A percentile compares a stretch with the other conserved stretches of the same genome.
Conservation (phyloP, 192 early-diverging fungal genomes). For the Backusella australiensis region DNA sequence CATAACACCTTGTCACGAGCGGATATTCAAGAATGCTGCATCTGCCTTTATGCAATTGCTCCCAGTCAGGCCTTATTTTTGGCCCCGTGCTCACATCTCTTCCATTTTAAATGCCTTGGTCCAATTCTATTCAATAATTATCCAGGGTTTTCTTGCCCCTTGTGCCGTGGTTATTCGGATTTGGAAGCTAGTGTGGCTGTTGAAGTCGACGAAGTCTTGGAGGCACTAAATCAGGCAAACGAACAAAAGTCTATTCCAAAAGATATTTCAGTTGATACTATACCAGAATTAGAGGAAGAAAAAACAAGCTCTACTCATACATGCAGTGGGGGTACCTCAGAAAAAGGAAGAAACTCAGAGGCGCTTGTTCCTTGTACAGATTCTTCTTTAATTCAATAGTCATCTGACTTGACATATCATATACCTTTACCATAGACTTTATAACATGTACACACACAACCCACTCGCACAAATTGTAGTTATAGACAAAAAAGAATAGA, state of each 20-base stretch:
- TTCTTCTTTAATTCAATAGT: background rate
- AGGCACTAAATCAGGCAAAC: background rate
- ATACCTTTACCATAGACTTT: background rate
- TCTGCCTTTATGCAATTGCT: slow-evolving; percentile 75
- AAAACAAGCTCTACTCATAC: background rate
- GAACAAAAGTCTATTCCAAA: background rate
- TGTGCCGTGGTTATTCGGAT: slow-evolving; percentile 84
- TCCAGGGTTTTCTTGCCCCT: slow-evolving; percentile 75
- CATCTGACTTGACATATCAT: background rate
- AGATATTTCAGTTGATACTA: background rate
- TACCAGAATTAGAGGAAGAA: background rate
- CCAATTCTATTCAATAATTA: slow-evolving; percentile 61
- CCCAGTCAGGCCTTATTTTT: slow-evolving; percentile 83
- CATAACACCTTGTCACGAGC: slow-evolving; percentile 2
- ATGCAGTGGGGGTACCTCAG: background rate
- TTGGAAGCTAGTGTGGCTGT: slow-evolving; percentile 65
- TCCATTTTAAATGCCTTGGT: slow-evolving; percentile 83
- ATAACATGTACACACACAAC: background rate
- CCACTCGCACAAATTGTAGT: background rate
- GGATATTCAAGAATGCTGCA: slow-evolving; percentile 71
- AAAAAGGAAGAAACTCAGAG: background rate
- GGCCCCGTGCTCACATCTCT: slow-evolving; percentile 82
- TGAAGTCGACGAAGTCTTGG: slow-evolving; percentile 33
- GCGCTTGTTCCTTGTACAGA: background rate
- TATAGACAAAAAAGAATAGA: background rate